phyloP scores from a whole-genome alignment of 2,329 filamentous ascomycete species.

The Chaetomium sp. region DNA sequence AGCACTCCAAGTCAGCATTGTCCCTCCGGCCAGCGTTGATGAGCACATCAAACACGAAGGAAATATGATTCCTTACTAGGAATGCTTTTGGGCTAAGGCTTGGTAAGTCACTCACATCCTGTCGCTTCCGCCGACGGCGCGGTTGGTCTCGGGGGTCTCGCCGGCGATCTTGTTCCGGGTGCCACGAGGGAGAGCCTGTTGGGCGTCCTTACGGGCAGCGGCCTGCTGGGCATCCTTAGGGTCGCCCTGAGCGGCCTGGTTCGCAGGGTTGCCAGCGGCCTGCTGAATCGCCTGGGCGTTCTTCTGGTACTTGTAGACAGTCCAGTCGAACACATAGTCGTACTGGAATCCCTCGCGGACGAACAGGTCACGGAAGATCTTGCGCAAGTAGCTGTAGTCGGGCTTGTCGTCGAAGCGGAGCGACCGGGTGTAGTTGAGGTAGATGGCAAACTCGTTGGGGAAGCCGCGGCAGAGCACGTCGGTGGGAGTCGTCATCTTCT shows the following conservation, averaged over 20 bases:
- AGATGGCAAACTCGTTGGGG: slow-evolving; percentile 99
- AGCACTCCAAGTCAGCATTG: slow-evolving; percentile 67
- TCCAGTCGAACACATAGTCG: slow-evolving; percentile 99
- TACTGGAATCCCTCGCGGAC: slow-evolving; percentile 99
- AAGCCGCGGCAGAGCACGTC: slow-evolving; percentile 98
- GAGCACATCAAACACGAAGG: slow-evolving; percentile 78
- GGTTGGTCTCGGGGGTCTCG: slow-evolving; percentile 66
- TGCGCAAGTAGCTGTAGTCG: slow-evolving; percentile 98
- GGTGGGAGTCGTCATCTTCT: slow-evolving; percentile 99
- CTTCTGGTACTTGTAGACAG: slow-evolving; percentile 99
- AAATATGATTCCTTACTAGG: slow-evolving; percentile 83
- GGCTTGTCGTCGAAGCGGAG: slow-evolving; percentile 99
- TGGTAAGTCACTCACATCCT: slow-evolving; percentile 89
- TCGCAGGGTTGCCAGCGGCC: slow-evolving; percentile 51
- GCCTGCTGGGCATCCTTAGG: slow-evolving; percentile 80
- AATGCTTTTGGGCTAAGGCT: slow-evolving; percentile 52
- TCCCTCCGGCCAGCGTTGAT: slow-evolving; percentile 68
- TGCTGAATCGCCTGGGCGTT: slow-evolving; percentile 92
- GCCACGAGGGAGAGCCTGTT: slow-evolving; percentile 51
- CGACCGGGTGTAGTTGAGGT: slow-evolving; percentile 97
- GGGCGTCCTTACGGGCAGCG: slow-evolving; percentile 21
- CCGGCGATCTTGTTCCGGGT: slow-evolving; percentile 72
- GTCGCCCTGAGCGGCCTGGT: slow-evolving; percentile 52
- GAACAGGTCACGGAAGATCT: slow-evolving; percentile 99
- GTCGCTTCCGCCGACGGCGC: slow-evolving; percentile 73